Evolutionary conservation across 495 filamentous ascomycete genomes (phyloP), one percentile per base, ranked within the genome.

Genomic region (Talaromyces trachyspermus): DNA sequence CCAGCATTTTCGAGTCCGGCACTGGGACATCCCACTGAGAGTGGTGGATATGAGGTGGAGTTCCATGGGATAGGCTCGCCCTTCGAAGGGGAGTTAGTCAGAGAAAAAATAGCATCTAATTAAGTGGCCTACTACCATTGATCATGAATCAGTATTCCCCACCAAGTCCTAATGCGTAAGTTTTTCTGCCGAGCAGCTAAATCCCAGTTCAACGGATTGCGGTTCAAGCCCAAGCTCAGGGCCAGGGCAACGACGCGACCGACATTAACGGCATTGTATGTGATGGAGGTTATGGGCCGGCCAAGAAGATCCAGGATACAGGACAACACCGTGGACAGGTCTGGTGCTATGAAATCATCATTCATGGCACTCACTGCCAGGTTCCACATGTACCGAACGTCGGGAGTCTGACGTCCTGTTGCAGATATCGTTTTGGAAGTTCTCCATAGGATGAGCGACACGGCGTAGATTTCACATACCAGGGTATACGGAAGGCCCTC

Each of bases 81-180:
- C 64, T 64, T 46, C 26, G n/a, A n/a, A n/a, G n/a, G n/a, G n/a
- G n/a, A 17, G 14, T 17, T 46, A 15, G 26, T 29, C 25, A 46
- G 27, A 46, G 14, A 27, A 47, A 32, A 20, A 20, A n/a, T n/a
- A n/a, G n/a, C n/a, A n/a, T n/a, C n/a, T n/a, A n/a, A n/a, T n/a
- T n/a, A n/a, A n/a, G n/a, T n/a, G n/a, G n/a, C n/a, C n/a, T n/a
- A n/a, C n/a, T 45, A 63, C 59, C 63, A 66, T 20, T 51, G 51
- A 52, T 66, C 63, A 49, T 64, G 57, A 5, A 64, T 62, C 7
- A 66, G 19, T n/a, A 64, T 43, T 18, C 56, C 56, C 63, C 63
- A 67, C 63, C 63, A 67, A 4, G 61, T 47, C 7, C 55, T 53
- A 25, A 58, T 53, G 17, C 61, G 51, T 3, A 59, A 41, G 24